phyloP scores from a whole-genome alignment of 139 green algal genomes.

The Marvania coccoides region DNA sequence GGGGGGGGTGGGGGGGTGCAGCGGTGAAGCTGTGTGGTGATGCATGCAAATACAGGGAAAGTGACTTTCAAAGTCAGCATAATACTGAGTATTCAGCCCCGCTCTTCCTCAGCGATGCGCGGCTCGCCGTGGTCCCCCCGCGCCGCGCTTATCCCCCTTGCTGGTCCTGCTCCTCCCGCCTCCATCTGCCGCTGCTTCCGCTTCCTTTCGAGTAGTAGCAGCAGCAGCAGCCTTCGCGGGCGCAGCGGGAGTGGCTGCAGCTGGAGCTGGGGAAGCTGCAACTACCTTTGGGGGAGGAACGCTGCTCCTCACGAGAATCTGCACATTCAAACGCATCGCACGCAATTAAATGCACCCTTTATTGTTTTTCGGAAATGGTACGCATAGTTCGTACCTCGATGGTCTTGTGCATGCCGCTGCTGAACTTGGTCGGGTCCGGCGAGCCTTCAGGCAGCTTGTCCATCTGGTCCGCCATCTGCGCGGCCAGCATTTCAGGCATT shows the following conservation, averaged over 20 bases:
- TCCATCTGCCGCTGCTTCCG: not conserved
- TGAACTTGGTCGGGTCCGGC: too few relatives aligned
- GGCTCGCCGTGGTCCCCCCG: not conserved
- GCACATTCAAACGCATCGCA: not conserved
- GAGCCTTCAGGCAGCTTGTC: conserved; percentile 1
- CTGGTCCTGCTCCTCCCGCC: not conserved
- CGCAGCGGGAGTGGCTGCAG: not conserved
- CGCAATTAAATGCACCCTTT: not conserved
- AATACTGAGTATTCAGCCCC: too few relatives aligned
- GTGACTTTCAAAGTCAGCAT: too few relatives aligned
- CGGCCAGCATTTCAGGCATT: not conserved
- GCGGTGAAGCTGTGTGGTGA: too few relatives aligned
- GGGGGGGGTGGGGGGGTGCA: too few relatives aligned
- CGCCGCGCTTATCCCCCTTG: not conserved
- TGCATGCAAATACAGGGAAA: too few relatives aligned
- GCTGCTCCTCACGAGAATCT: conserved; percentile 15
- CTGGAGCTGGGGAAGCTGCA: not conserved
- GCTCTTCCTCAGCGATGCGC: not conserved
- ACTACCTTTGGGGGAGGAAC: not conserved
- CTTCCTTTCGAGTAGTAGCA: too few relatives aligned
- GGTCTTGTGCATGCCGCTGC: not conserved
- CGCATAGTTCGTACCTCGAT: not conserved
- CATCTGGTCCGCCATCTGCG: not conserved
- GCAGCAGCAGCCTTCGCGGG: too few relatives aligned
- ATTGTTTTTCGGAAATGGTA: not conserved